Evolutionary conservation across 2,329 filamentous ascomycete species (phyloP).

Genomic region (Pseudogymnoascus sp.): DNA sequence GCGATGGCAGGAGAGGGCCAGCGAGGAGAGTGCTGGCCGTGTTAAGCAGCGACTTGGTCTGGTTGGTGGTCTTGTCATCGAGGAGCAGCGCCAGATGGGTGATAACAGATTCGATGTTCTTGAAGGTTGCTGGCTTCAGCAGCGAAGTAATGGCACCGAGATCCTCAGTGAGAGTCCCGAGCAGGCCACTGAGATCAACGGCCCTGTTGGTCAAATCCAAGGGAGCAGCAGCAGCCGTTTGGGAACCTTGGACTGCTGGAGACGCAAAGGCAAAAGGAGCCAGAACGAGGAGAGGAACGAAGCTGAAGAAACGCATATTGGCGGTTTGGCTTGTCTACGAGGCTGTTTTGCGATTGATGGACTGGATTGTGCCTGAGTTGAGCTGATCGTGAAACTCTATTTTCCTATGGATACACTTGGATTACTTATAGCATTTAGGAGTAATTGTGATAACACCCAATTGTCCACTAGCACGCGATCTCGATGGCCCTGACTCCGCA

Average conservation of each 20-base stretch:
- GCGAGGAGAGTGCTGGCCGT: not conserved
- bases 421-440: not conserved
- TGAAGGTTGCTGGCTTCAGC: conserved; percentile 9
- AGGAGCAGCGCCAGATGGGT: conserved; percentile 7
- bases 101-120: conserved; percentile 9
- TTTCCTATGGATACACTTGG: not conserved
- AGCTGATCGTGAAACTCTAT: conserved; percentile 4
- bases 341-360: not conserved
- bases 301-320: conserved; percentile 1
- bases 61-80: conserved; percentile 11
- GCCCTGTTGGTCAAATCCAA: not conserved
- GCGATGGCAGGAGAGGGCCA: not conserved
- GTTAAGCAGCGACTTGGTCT: conserved; percentile 1
- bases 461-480: not conserved
- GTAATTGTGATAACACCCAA: not conserved
- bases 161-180: not conserved
- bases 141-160: not conserved
- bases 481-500: not conserved
- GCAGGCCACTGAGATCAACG: not conserved
- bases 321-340: not conserved
- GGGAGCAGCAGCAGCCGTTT: not conserved
- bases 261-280: not conserved
- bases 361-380: not conserved
- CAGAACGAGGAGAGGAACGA: not conserved
- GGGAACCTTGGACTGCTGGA: not conserved